Percentiles rank a stretch among this genome's conserved stretches.
Evolutionary conservation across 495 filamentous ascomycete genomes (phyloP).

Genomic region (Penicillium lagena): DNA sequence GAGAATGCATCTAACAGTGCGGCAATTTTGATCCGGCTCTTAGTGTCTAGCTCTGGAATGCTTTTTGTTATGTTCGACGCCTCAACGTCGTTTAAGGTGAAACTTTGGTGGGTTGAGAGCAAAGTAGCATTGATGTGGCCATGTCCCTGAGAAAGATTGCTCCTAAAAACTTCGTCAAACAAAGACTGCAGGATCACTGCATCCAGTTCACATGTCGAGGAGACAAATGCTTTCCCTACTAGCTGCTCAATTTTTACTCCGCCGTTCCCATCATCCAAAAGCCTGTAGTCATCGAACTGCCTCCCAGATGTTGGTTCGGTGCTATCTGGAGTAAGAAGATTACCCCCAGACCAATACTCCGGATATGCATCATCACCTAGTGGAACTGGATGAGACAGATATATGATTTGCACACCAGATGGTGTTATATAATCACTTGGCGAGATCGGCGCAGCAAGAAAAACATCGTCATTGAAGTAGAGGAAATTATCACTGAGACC

Average conservation of each 20-base stretch:
- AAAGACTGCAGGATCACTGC: conserved; percentile 3
- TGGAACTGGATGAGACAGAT: conserved; percentile 4
- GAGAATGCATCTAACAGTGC: conserved; percentile 4
- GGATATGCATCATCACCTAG: conserved; percentile 5
- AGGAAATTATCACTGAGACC: conserved; percentile 2
- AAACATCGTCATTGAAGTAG: conserved; percentile 6
- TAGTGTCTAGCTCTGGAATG: conserved; percentile 1
- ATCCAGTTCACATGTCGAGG: conserved; percentile 1
- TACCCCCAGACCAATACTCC: neutral
- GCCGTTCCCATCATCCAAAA: neutral
- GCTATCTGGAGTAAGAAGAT: neutral
- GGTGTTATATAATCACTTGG: conserved; percentile 3
- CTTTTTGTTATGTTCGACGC: neutral
- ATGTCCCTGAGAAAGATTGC: neutral
- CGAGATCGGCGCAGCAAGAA: conserved; percentile 1
- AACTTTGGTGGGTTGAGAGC: too few species aligned
- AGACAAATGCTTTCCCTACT: neutral
- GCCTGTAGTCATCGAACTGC: neutral
- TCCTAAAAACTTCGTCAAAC: neutral
- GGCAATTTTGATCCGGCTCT: conserved; percentile 1
- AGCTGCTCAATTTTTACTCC: conserved; percentile 1
- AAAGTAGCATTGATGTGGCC: neutral
- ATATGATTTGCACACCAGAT: conserved; percentile 1
- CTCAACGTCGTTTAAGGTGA: neutral
- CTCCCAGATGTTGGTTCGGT: neutral